Conservation (phyloP, 2,329 filamentous ascomycete species). For the Scedosporium boydii region DNA sequence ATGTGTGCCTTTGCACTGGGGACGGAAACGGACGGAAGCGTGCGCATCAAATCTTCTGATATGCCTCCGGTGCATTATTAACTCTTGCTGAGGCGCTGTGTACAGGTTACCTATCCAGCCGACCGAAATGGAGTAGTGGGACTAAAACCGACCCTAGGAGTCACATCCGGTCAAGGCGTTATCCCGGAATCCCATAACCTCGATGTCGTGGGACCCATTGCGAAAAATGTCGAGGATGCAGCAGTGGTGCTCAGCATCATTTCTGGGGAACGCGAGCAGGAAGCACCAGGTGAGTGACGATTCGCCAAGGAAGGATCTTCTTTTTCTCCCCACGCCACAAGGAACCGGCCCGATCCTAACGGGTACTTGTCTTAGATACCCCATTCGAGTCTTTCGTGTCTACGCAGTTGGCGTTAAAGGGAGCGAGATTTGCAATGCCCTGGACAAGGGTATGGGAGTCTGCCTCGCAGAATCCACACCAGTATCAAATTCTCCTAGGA, state of each 20-base stretch:
- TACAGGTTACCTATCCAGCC: conserved; percentile 57
- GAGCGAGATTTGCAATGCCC: conserved; percentile 59
- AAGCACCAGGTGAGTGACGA: conserved; percentile 55
- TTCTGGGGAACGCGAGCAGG: conserved; percentile 50
- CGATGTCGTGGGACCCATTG: conserved; percentile 61
- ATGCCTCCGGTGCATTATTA: not conserved
- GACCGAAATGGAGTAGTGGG: conserved; percentile 61
- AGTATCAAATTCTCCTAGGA: conserved; percentile 40
- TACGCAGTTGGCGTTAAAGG: conserved; percentile 42
- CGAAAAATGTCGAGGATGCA: conserved; percentile 59
- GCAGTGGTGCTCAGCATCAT: conserved; percentile 58
- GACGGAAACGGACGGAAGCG: conserved; percentile 63
- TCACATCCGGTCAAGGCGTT: conserved; percentile 53
- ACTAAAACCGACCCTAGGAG: conserved; percentile 66
- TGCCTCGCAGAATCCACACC: conserved; percentile 33
- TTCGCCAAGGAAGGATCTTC: no score
- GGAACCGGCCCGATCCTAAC: not conserved
- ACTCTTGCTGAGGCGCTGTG: not conserved
- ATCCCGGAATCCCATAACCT: conserved; percentile 60
- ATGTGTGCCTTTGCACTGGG: conserved; percentile 55
- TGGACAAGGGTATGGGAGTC: conserved; percentile 64
- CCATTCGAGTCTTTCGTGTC: conserved; percentile 46
- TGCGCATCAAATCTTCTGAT: not conserved
- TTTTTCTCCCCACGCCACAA: no score
- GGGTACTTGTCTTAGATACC: not conserved